Evolutionary conservation across 2,329 filamentous ascomycete genomes (phyloP).

Genomic region (Clonostachys rosea): DNA sequence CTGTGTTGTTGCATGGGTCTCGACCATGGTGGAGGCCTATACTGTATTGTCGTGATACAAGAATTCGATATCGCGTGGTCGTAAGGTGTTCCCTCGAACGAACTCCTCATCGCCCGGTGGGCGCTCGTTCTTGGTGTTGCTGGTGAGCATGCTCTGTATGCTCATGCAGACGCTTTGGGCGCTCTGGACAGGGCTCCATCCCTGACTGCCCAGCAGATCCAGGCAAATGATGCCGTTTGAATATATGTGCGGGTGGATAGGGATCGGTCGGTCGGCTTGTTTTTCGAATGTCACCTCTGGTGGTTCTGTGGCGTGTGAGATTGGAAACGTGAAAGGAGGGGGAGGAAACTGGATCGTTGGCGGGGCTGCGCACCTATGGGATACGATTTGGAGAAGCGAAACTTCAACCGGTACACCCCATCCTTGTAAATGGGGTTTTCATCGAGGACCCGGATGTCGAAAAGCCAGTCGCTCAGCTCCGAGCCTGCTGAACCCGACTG

Average conservation of each 20-base stretch:
- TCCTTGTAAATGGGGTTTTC: slow-evolving; percentile 81
- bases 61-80: slow-evolving; percentile 88
- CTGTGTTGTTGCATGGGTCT: too few species aligned
- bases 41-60: slow-evolving; percentile 88
- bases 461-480: slow-evolving; percentile 71
- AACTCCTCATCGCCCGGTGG: slow-evolving; percentile 90
- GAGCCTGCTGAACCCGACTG: slow-evolving; percentile 80
- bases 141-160: slow-evolving; percentile 96
- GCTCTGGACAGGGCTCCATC: slow-evolving; percentile 96
- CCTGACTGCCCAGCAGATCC: slow-evolving; percentile 79
- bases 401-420: slow-evolving; percentile 80
- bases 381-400: slow-evolving; percentile 78
- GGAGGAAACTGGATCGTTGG: not conserved
- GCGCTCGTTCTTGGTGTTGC: slow-evolving; percentile 86
- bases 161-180: slow-evolving; percentile 97
- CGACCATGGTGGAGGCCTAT: slow-evolving; percentile 18
- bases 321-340: not conserved
- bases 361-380: slow-evolving; percentile 67
- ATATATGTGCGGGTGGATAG: slow-evolving; percentile 96
- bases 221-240: slow-evolving; percentile 98
- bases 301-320: slow-evolving; percentile 56
- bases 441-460: slow-evolving; percentile 90
- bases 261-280: slow-evolving; percentile 63
- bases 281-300: slow-evolving; percentile 89
- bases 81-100: slow-evolving; percentile 70